These are phyloP conservation scores for Sergeia podlipaevii DNA, from an alignment of 208 protist genomes.

Conservation along the genomic window DNA sequence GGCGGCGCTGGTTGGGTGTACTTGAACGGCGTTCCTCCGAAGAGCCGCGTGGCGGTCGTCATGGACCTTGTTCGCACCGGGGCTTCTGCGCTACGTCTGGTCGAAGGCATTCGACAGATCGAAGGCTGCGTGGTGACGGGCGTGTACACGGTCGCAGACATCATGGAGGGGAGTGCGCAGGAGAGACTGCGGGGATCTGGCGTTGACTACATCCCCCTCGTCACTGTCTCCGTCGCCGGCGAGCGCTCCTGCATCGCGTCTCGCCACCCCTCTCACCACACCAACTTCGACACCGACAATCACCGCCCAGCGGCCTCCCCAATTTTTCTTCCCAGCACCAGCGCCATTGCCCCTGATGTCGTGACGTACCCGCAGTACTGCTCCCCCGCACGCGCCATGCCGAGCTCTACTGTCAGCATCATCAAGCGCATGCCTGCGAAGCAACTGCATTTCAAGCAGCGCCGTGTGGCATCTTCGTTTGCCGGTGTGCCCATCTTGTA, in stretches of 20 bases:
- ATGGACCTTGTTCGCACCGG: slow-evolving; percentile 18
- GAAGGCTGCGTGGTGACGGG: slow-evolving; percentile 10
- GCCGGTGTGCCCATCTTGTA: slow-evolving; percentile 18
- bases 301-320: too few species aligned
- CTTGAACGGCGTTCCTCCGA: slow-evolving; percentile 22
- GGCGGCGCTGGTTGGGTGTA: slow-evolving; percentile 16
- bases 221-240: slow-evolving; percentile 7
- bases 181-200: not conserved
- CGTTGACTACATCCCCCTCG: slow-evolving; percentile 4
- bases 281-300: too few species aligned
- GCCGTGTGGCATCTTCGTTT: slow-evolving; percentile 16
- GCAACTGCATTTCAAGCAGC: slow-evolving; percentile 9
- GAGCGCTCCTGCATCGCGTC: too few species aligned
- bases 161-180: slow-evolving; percentile 6
- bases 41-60: slow-evolving; percentile 16
- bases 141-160: slow-evolving; percentile 12
- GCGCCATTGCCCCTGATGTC: not conserved
- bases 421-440: slow-evolving; percentile 11
- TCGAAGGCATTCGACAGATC: slow-evolving; percentile 12
- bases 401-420: slow-evolving; percentile 2
- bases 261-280: not conserved
- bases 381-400: slow-evolving; percentile 4
- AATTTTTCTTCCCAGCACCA: not conserved
- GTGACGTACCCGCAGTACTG: not conserved
- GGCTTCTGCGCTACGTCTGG: slow-evolving; percentile 8